These are phyloP conservation scores for Sanghuangporus baumii DNA, from an alignment of 1,284 basidiomycete genomes.

Conservation along the genomic window DNA sequence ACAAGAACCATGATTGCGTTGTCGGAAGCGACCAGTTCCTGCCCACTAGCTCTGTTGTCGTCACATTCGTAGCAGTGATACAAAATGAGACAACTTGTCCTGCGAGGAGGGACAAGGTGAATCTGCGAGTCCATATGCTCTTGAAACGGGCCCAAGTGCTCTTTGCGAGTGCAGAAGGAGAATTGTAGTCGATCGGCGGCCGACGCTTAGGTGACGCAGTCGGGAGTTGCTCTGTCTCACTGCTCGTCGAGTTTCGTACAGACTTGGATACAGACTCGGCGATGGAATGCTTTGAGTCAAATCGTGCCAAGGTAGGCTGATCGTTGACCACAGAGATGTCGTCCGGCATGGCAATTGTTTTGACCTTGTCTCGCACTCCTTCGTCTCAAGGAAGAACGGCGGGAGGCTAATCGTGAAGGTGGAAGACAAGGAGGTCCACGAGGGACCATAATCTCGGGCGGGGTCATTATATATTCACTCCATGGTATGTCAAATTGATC, in stretches of 20 bases:
- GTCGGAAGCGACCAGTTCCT: slow-evolving; percentile 72
- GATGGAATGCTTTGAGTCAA: slow-evolving; percentile 5
- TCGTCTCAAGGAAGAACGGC: neutral
- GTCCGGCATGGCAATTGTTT: neutral
- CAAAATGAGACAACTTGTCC: slow-evolving; percentile 82
- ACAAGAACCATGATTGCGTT: slow-evolving; percentile 80
- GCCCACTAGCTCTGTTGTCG: slow-evolving; percentile 68
- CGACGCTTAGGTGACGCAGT: slow-evolving; percentile 20
- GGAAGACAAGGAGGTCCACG: slow-evolving; percentile 17
- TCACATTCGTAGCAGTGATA: slow-evolving; percentile 81
- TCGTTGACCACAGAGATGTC: slow-evolving; percentile 4
- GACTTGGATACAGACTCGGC: slow-evolving; percentile 5
- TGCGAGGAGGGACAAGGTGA: slow-evolving; percentile 59
- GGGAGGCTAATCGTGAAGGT: slow-evolving; percentile 5
- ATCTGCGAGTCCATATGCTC: slow-evolving; percentile 71
- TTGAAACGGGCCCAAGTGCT: slow-evolving; percentile 55
- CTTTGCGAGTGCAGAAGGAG: slow-evolving; percentile 40
- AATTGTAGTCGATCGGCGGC: slow-evolving; percentile 60
- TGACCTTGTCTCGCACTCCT: slow-evolving; percentile 10
- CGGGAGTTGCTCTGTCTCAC: neutral
- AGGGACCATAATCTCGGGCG: neutral
- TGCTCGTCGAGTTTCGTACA: neutral
- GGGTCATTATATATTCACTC: neutral
- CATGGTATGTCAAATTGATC: neutral
- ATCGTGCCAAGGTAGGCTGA: neutral